phyloP scores from a whole-genome alignment of 2,329 filamentous ascomycete species.

The Pezicula radicicola region DNA sequence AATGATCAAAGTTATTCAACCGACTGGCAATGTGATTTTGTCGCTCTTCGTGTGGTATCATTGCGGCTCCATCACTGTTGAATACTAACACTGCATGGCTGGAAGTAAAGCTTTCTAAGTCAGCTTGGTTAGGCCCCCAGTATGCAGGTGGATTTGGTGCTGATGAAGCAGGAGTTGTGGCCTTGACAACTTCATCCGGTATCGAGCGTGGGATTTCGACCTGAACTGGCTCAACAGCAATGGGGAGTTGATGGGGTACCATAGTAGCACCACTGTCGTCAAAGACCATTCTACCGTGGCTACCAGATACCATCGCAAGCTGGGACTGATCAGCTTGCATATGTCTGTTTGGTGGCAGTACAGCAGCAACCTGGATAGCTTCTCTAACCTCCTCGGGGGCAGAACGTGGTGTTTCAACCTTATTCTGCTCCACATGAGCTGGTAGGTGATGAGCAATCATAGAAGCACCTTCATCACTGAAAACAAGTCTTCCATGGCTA shows the following conservation, averaged over 20 bases:
- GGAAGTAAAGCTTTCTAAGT: too few relatives aligned
- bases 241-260: background rate
- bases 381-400: background rate
- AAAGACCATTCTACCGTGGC: slow-evolving; percentile 5
- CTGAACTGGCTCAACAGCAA: background rate
- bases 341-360: too few relatives aligned
- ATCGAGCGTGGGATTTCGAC: background rate
- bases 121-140: background rate
- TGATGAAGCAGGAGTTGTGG: background rate
- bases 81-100: too few relatives aligned
- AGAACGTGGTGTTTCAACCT: too few relatives aligned
- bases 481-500: too few relatives aligned
- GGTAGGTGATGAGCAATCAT: too few relatives aligned
- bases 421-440: too few relatives aligned
- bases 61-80: too few relatives aligned
- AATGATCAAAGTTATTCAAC: background rate
- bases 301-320: slow-evolving; percentile 1
- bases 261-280: background rate
- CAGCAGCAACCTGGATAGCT: background rate
- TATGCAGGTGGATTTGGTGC: background rate
- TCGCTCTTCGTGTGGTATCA: too few relatives aligned
- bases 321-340: slow-evolving; percentile 2
- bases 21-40: background rate
- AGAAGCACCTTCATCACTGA: too few relatives aligned
- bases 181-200: background rate